These are phyloP conservation scores for Botryotinia narcissicola DNA, from an alignment of 2,329 filamentous ascomycete genomes.

Conservation along the genomic window DNA sequence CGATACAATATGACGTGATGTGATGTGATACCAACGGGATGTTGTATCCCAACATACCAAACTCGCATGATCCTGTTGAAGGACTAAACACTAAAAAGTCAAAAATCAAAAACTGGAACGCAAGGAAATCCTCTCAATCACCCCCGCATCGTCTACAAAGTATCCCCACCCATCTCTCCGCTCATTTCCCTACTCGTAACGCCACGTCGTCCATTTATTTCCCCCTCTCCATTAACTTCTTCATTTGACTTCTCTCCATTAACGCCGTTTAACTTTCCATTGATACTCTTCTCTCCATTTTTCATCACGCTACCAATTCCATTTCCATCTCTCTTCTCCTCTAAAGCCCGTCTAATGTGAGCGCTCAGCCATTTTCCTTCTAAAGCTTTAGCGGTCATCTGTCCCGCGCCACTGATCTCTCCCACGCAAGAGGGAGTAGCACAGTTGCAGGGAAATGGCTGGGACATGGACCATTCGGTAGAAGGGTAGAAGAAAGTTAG, in stretches of 20 bases:
- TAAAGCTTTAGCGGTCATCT: constrained; percentile 55
- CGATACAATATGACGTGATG: background rate
- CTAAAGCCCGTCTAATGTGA: constrained; percentile 21
- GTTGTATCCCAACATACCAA: constrained; percentile 19
- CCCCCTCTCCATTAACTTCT: background rate
- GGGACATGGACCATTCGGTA: constrained; percentile 72
- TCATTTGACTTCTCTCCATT: background rate
- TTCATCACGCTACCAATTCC: background rate
- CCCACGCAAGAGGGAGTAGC: constrained; percentile 56
- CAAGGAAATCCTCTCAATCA: constrained; percentile 16
- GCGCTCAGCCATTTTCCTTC: constrained; percentile 58
- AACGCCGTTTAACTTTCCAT: background rate
- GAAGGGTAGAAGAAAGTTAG: constrained; percentile 74
- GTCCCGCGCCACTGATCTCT: constrained; percentile 59
- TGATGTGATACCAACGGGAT: constrained; percentile 19
- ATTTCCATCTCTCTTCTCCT: background rate
- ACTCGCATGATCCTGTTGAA: constrained; percentile 5
- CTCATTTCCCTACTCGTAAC: constrained; percentile 40
- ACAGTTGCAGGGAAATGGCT: constrained; percentile 67
- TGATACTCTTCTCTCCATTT: background rate
- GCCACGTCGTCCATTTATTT: constrained; percentile 10
- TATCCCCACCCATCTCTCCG: constrained; percentile 64
- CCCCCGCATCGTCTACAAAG: constrained; percentile 34
- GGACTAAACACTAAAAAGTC: constrained; percentile 2
- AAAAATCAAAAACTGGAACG: background rate